Evolutionary conservation across 1,284 basidiomycete genomes (phyloP), one percentile per base, ranked within the genome.

Genomic region (Ustilago nuda): DNA sequence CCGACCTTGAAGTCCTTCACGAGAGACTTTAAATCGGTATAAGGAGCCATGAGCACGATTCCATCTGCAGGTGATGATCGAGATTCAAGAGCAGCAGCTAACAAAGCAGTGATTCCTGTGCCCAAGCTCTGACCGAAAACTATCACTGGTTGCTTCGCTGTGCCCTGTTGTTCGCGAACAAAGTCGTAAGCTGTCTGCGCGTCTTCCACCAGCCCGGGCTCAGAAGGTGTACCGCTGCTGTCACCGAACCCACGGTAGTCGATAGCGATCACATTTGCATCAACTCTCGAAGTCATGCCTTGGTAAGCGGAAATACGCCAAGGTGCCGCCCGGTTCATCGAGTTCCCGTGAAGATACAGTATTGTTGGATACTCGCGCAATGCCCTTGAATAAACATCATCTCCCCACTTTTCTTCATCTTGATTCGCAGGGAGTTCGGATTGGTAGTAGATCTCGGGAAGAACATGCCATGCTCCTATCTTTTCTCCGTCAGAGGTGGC

Each of bases 171-270:
- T 8, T 50, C 3, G 9, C 52, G 19, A 91, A 94, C 86, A 91
- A 92, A 96, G 77, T 93, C 89, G 89, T 91, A 97, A 0, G 92
- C 92, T 0, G 93, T 89, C 32, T 90, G 88, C 1, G 93, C 94
- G 82, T 98, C 96, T 4, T 86, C 86, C 0, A 90, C 85, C 0
- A 98, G 87, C 0, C 95, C 96, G 13, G 87, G 85, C 84, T 95
- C 92, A 11, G 89, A 90, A 0, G 95, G 95, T 2, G 30, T 86
- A 1, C 94, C 94, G 0, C 90, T 89, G 62, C 93, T 95, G 83
- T 98, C 94, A 0, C 89, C 95, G 80, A 93, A 98, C 0, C 95
- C 95, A n/a, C 94, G 90, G 84, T 96, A 96, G 86, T 97, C 95
- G 51, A 94, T 90, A 0, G 91, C 91, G 23, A 97, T 86, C 2